Conservation (phyloP, 1,284 basidiomycete species). For the Rhizoctonia solani region DNA sequence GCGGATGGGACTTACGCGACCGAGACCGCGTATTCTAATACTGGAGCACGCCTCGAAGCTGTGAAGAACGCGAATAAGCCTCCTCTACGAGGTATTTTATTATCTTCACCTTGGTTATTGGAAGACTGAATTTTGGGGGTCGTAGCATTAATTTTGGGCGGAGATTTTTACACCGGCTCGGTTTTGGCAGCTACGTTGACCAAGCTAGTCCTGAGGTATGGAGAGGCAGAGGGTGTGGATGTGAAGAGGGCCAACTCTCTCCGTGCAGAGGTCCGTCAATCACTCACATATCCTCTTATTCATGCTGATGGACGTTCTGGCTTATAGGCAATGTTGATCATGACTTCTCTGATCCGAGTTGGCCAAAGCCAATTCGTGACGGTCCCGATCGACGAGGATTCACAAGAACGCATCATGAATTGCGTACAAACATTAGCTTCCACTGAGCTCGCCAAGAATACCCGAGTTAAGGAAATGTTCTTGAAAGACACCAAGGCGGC, state of each 20-base stretch:
- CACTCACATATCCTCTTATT: not conserved
- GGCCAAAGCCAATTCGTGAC: conserved; percentile 96
- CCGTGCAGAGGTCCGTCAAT: conserved; percentile 73
- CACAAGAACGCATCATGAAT: conserved; percentile 93
- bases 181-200: conserved; percentile 88
- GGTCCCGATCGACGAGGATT: conserved; percentile 96
- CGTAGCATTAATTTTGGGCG: conserved; percentile 83
- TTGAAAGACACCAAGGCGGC: conserved; percentile 90
- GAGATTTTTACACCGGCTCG: conserved; percentile 96
- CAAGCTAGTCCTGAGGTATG: conserved; percentile 88
- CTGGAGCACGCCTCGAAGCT: conserved; percentile 71
- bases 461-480: conserved; percentile 82
- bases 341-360: conserved; percentile 95
- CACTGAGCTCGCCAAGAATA: conserved; percentile 63
- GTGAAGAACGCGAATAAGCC: conserved; percentile 89
- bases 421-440: conserved; percentile 88
- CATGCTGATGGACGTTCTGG: not conserved
- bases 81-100: conserved; percentile 72
- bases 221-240: conserved; percentile 61
- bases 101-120: not conserved
- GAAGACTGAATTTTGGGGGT: not conserved
- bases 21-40: conserved; percentile 84
- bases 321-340: conserved; percentile 91
- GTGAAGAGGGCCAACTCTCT: conserved; percentile 67
- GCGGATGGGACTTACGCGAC: conserved; percentile 99